Evolutionary conservation across 768 basidiomycete species (phyloP), one percentile per base, ranked within the genome.

Genomic region (Pilatotrama ljubarskyi): DNA sequence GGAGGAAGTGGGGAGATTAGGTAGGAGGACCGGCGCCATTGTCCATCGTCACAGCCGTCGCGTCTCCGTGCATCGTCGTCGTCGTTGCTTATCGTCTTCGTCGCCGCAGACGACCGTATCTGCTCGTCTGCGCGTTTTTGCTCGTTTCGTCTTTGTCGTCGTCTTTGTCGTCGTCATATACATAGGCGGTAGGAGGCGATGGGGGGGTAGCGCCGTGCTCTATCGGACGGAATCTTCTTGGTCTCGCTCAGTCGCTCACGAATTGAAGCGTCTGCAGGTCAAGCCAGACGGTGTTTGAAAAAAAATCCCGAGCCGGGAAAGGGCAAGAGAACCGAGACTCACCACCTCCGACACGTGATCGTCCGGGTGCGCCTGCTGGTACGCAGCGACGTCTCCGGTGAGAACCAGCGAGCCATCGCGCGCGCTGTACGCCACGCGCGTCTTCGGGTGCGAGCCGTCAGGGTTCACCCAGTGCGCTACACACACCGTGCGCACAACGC

Each of bases 391-490:
- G 59, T 81, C 76, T 6, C 79, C 80, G 25, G 75, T 73, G 58
- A 84, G 76, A 65, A 80, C 76, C 2, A 84, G 66, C 0, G 51
- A 57, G 60, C 81, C 79, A 67, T 76, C 69, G 48, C 67, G 68
- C 54, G 67, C 70, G 58, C 79, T 70, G 61, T 77, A 80, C 17
- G 72, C 80, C 52, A 82, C 67, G 32, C 66, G 60, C 6, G 80
- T 80, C 7, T 55, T 51, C 15, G 77, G 74, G 36, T 66, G 68
- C 44, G 72, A 77, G 36, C 75, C 74, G 64, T 82, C 77, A 15
- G 72, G 73, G 62, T 83, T 83, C 56, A 78, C 71, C 69, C 77
- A 81, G 63, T 78, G 76, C 6, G 78, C 82, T 83, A 57, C 20
- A 25, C 18, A 37, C 8, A 10, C 24, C 17, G 13, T 32, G 7